Evolutionary conservation across 2,329 filamentous ascomycete genomes (phyloP).

Genomic region (Triangularia verruculosa): DNA sequence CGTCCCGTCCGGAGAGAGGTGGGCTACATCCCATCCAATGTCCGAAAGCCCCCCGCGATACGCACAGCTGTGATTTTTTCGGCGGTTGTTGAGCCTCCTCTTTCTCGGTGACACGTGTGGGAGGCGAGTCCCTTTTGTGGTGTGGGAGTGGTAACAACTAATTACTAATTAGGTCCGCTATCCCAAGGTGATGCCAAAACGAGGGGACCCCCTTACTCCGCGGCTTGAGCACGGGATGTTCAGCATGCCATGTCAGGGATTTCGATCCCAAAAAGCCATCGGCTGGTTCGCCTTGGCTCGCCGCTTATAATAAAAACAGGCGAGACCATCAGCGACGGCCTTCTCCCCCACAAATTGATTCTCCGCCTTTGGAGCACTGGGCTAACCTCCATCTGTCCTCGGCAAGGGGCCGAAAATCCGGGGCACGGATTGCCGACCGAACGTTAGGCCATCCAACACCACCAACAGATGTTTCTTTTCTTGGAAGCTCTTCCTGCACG

Average conservation of each 20-base stretch:
- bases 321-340: background rate
- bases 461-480: background rate
- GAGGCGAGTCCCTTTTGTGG: constrained; percentile 1
- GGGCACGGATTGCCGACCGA: background rate
- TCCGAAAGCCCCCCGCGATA: background rate
- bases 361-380: background rate
- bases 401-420: constrained; percentile 1
- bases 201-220: background rate
- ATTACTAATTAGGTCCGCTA: no score
- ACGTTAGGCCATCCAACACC: background rate
- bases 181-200: background rate
- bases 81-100: background rate
- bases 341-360: background rate
- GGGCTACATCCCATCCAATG: background rate
- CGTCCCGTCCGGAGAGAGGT: background rate
- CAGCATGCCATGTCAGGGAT: background rate
- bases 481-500: background rate
- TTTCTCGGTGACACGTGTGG: background rate
- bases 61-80: background rate
- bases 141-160: background rate
- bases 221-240: background rate
- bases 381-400: background rate
- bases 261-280: background rate
- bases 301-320: background rate
- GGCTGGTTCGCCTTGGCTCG: background rate